Conservation (phyloP, 2,329 filamentous ascomycete species). For the Pseudogymnoascus sp. region DNA sequence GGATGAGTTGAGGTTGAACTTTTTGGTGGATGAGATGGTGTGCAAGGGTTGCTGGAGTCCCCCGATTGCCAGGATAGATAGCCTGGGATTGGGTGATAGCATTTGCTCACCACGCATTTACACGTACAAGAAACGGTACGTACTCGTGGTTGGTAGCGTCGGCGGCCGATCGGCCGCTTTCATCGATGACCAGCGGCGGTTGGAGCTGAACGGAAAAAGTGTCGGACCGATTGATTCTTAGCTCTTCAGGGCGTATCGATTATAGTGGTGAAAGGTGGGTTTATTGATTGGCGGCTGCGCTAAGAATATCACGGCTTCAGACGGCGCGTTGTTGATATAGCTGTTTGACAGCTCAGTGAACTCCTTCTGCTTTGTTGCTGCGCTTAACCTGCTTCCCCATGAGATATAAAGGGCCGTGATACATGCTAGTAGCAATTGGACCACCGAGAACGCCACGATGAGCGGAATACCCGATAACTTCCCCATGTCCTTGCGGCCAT, state of each 20-base stretch:
- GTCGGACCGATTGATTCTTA: background rate
- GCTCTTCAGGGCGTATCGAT: too few relatives aligned
- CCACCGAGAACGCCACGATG: conserved; percentile 16
- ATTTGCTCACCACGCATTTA: background rate
- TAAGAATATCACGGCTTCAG: background rate
- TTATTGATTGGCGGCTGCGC: background rate
- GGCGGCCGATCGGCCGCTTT: conserved; percentile 4
- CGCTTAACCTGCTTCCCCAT: background rate
- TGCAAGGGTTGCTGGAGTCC: background rate
- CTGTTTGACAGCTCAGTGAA: background rate
- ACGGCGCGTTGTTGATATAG: background rate
- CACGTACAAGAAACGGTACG: background rate
- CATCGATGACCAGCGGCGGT: background rate
- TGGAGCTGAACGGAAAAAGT: background rate
- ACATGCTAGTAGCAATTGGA: background rate
- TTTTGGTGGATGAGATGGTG: background rate
- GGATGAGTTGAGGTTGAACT: conserved; percentile 4
- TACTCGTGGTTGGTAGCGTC: background rate
- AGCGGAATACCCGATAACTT: conserved; percentile 33
- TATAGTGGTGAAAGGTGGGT: background rate
- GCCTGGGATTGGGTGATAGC: background rate
- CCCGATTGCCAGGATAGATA: conserved; percentile 4
- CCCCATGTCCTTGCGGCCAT: conserved; percentile 55
- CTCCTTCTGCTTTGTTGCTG: background rate
- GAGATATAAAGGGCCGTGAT: background rate